Conservation (phyloP, 176 grass and related monocot genomes). For the bread wheat (Triticum aestivum) region DNA sequence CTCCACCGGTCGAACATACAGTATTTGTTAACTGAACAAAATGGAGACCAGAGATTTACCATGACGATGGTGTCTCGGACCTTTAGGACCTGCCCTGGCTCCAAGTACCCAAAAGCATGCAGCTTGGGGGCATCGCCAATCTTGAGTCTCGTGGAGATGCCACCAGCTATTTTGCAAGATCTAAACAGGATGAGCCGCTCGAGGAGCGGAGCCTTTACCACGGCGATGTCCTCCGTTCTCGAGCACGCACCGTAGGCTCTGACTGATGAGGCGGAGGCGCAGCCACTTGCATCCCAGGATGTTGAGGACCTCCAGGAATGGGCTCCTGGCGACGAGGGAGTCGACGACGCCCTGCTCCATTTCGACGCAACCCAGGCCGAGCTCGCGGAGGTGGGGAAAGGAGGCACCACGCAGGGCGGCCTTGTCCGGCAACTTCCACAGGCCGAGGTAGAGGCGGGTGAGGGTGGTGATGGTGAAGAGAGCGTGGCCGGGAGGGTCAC, state of each 20-base stretch:
- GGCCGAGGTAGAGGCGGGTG: neutral
- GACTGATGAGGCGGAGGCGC: neutral
- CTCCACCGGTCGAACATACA: neutral
- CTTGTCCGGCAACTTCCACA: neutral
- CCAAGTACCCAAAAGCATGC: neutral
- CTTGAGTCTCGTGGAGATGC: neutral
- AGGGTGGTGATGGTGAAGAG: neutral
- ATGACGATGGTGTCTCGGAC: slow-evolving; percentile 1
- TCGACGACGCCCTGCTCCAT: neutral
- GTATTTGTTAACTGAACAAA: neutral
- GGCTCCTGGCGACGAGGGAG: neutral
- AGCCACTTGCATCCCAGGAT: neutral
- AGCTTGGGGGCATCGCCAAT: slow-evolving; percentile 27
- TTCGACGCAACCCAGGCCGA: neutral
- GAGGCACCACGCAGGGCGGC: neutral
- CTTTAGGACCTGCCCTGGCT: neutral
- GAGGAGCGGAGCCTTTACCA: neutral
- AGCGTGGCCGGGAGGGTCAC: neutral
- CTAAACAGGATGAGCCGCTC: slow-evolving; percentile 5
- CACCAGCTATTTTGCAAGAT: neutral
- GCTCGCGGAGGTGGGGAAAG: neutral
- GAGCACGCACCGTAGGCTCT: neutral
- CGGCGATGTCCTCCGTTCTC: neutral
- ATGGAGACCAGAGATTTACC: neutral
- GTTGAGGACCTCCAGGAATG: neutral